These are phyloP conservation scores for Hymenotorrendiella dingleyae DNA, from an alignment of 2,329 filamentous ascomycete species.

Conservation along the genomic window DNA sequence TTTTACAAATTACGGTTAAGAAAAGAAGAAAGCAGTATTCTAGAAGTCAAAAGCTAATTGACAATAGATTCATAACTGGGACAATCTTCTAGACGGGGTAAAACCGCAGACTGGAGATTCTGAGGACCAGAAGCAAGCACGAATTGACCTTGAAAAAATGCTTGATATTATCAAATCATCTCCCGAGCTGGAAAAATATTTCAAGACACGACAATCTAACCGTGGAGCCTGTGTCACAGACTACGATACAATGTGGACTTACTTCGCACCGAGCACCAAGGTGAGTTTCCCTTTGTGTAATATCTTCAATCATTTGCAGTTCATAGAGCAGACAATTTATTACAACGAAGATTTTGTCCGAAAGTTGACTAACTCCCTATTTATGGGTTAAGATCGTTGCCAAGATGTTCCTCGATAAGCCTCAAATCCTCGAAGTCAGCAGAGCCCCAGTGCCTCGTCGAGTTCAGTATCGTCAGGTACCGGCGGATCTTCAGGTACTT, in stretches of 20 bases:
- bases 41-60: no score
- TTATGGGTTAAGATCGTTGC: not conserved
- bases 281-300: no score
- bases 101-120: not conserved
- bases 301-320: no score
- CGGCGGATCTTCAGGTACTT: no score
- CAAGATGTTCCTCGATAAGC: not conserved
- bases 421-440: not conserved
- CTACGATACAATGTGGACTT: conserved; percentile 31
- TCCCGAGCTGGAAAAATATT: conserved; percentile 8
- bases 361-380: no score
- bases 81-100: not conserved
- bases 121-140: not conserved
- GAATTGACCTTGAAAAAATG: conserved; percentile 1
- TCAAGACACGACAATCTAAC: conserved; percentile 7
- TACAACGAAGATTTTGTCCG: no score
- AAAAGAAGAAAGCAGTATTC: no score
- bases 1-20: no score
- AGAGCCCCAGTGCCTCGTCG: not conserved
- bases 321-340: no score
- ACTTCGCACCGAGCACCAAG: conserved; percentile 20
- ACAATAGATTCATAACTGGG: conserved; percentile 2
- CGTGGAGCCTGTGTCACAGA: conserved; percentile 25
- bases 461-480: not conserved
- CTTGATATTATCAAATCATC: not conserved